phyloP scores from a whole-genome alignment of 2,329 filamentous ascomycete genomes.

The Epicoccum sorghinum region DNA sequence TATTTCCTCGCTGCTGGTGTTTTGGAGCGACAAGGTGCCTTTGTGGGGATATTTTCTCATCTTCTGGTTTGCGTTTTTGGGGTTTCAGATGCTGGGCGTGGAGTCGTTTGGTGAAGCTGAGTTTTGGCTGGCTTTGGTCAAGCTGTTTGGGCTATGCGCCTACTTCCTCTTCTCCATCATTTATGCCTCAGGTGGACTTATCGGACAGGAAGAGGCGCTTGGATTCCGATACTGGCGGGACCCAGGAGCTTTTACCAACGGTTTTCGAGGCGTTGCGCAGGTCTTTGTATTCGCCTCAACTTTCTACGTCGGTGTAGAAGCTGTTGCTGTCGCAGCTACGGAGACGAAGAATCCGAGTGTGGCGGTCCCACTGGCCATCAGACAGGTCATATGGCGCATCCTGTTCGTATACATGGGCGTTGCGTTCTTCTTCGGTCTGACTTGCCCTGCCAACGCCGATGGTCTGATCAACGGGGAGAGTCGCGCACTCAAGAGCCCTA shows the following conservation, averaged over 20 bases:
- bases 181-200: conserved; percentile 42
- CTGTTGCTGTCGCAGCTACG: conserved; percentile 45
- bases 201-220: conserved; percentile 39
- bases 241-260: conserved; percentile 49
- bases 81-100: conserved; percentile 50
- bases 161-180: conserved; percentile 52
- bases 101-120: conserved; percentile 52
- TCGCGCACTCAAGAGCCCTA: conserved; percentile 66
- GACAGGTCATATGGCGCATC: conserved; percentile 53
- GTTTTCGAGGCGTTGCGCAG: conserved; percentile 50
- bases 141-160: conserved; percentile 46
- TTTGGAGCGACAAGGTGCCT: conserved; percentile 64
- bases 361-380: conserved; percentile 56
- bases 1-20: conserved; percentile 68
- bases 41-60: conserved; percentile 51
- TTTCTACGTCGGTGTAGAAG: conserved; percentile 49
- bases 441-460: conserved; percentile 70
- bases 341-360: conserved; percentile 51
- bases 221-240: conserved; percentile 49
- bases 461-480: conserved; percentile 66
- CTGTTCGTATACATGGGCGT: conserved; percentile 53
- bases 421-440: conserved; percentile 62
- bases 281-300: conserved; percentile 53
- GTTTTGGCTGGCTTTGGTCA: conserved; percentile 51
- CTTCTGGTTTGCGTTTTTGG: conserved; percentile 48